Percentiles rank a stretch among this genome's conserved stretches.
Evolutionary conservation across 2,329 filamentous ascomycete genomes (phyloP).

Genomic region (Nothophoma quercina): DNA sequence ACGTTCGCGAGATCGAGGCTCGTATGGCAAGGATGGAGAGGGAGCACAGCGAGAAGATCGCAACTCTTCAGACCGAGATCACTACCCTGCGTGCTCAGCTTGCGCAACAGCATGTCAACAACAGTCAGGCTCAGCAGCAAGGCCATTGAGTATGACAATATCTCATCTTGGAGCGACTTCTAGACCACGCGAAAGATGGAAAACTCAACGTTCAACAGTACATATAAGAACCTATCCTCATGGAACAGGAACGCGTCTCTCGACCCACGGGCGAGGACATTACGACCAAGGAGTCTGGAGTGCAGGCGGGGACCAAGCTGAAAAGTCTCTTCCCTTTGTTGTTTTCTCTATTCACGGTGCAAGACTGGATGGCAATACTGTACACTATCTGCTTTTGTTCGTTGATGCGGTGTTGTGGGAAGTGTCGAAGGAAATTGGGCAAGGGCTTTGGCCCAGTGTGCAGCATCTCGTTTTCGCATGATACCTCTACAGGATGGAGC

Average conservation of each 20-base stretch:
- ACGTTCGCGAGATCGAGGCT: conserved; percentile 73
- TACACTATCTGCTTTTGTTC: conserved; percentile 11
- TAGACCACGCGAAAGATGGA: too few species aligned
- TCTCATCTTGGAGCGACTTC: too few species aligned
- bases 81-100: conserved; percentile 47
- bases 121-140: conserved; percentile 28
- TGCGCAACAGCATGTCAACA: conserved; percentile 45
- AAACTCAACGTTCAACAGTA: conserved; percentile 5
- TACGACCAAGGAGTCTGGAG: conserved; percentile 10
- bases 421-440: conserved; percentile 15
- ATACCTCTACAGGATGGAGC: conserved; percentile 23
- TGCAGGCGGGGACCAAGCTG: conserved; percentile 4
- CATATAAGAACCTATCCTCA: conserved; percentile 1
- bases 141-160: conserved; percentile 6
- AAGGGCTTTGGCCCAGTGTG: conserved; percentile 15
- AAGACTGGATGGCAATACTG: conserved; percentile 9
- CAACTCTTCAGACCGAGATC: conserved; percentile 55
- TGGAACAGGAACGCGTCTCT: conserved; percentile 6
- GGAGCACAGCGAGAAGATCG: conserved; percentile 57
- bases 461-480: conserved; percentile 18
- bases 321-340: not conserved
- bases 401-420: not conserved
- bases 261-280: conserved; percentile 12
- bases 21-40: conserved; percentile 56
- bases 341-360: not conserved